Percentiles rank a stretch among this genome's conserved stretches.
These are phyloP conservation scores for Clonostachys rhizophaga DNA, from an alignment of 2,329 filamentous ascomycete genomes.

Conservation along the genomic window DNA sequence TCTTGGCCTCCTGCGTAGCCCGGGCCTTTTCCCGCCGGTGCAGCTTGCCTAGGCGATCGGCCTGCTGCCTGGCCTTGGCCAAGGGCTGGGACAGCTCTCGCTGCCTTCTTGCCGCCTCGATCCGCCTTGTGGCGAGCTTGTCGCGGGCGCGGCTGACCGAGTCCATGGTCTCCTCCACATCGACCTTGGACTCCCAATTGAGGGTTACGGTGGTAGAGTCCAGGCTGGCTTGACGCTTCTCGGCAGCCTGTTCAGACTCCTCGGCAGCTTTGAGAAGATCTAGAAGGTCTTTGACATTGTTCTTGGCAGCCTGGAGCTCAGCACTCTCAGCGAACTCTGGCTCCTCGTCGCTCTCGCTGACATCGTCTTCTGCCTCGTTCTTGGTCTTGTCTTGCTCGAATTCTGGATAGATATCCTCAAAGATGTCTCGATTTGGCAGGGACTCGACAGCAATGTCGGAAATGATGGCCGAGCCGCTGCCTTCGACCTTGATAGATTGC, in stretches of 20 bases:
- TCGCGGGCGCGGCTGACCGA: conserved; percentile 36
- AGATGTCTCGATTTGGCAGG: conserved; percentile 48
- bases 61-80: conserved; percentile 20
- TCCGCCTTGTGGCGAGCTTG: conserved; percentile 33
- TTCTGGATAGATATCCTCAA: conserved; percentile 48
- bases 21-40: conserved; percentile 19
- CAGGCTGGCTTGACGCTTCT: conserved; percentile 32
- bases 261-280: background rate
- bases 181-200: conserved; percentile 20
- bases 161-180: conserved; percentile 29
- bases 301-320: conserved; percentile 14
- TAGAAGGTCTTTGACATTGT: conserved; percentile 19
- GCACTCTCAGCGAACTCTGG: conserved; percentile 14
- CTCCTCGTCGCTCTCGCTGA: conserved; percentile 14
- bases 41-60: conserved; percentile 17
- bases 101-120: conserved; percentile 19
- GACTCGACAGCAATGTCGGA: conserved; percentile 58
- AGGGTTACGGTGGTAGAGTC: conserved; percentile 31
- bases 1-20: conserved; percentile 18
- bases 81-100: conserved; percentile 26
- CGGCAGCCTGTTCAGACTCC: conserved; percentile 10
- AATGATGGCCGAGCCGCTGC: conserved; percentile 49
- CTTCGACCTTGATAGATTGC: conserved; percentile 57
- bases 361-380: conserved; percentile 15
- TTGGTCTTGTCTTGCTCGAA: conserved; percentile 28